Evolutionary conservation across 164 flowering plant genomes (phyloP), one percentile per base, ranked within the genome.

Genomic region (Taxillus chinensis): DNA sequence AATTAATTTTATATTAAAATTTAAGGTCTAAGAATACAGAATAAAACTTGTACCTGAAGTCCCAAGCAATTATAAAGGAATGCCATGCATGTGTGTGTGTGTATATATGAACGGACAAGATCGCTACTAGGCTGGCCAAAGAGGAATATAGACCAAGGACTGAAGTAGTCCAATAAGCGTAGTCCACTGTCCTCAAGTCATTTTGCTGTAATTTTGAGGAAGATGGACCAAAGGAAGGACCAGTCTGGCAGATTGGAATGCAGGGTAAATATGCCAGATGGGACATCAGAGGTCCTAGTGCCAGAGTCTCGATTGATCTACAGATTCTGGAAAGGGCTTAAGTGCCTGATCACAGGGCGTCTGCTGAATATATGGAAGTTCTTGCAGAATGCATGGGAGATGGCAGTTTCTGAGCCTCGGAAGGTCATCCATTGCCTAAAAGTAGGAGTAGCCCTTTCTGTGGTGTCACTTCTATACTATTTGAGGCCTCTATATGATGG

Each of bases 401-500:
- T 86, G 39, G 96, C 69, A 39, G 78, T 68, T 12, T 69, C 72
- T 51, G 89, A 78, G 48, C 92, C 90, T 40, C 79, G 68, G 60
- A 86, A 80, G 60, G 78, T 83, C 2, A 69, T 81, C 37, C 93
- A 89, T 73, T 77, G 89, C 46, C 62, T 85, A 8, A 89, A 89
- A 70, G 96, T 89, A 54, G 93, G 89, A 27, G 16, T 80, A 41
- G 85, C 93, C 59, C 87, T 89, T 38, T 74, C 82, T 38, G 45
- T 78, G 40, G 89, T 89, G 8, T 86, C 93, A 17, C 67, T 83
- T 16, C 80, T 89, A 64, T 89, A 89, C 75, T 89, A 85, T 64
- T 66, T 80, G 79, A 83, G 82, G 72, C 90, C 93, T 58, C 70
- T 86, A 67, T 85, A 86, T 65, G 75, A 85, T 7, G 87, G 91